These are phyloP conservation scores for Fonsecaea pugnacius DNA, from an alignment of 2,329 filamentous ascomycete species.

Conservation along the genomic window DNA sequence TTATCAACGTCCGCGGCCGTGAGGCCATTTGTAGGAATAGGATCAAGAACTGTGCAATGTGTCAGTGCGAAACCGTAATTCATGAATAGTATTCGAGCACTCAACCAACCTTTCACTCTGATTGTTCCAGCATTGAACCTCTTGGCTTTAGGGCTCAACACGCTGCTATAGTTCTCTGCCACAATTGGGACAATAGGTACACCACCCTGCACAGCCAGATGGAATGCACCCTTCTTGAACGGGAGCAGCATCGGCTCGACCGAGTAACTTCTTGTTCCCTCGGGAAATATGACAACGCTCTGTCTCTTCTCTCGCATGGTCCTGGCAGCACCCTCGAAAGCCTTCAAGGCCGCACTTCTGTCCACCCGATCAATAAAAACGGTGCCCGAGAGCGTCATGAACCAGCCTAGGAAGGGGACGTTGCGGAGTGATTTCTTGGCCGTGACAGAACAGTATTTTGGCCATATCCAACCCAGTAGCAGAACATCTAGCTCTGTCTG, in stretches of 20 bases:
- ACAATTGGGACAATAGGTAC: slow-evolving; percentile 90
- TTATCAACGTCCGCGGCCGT: slow-evolving; percentile 77
- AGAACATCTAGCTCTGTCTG: slow-evolving; percentile 95
- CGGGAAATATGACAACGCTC: slow-evolving; percentile 62
- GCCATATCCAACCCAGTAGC: slow-evolving; percentile 87
- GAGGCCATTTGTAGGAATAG: slow-evolving; percentile 75
- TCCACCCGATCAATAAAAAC: slow-evolving; percentile 96
- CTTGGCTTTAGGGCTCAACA: slow-evolving; percentile 67
- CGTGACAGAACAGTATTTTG: slow-evolving; percentile 87
- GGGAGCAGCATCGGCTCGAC: slow-evolving; percentile 79
- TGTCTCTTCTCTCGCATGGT: slow-evolving; percentile 75
- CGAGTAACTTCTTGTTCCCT: slow-evolving; percentile 90
- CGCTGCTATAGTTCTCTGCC: slow-evolving; percentile 76
- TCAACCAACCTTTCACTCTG: slow-evolving; percentile 70
- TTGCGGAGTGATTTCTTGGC: slow-evolving; percentile 83
- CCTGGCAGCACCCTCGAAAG: slow-evolving; percentile 79
- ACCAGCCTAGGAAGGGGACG: slow-evolving; percentile 89
- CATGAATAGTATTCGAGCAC: not conserved
- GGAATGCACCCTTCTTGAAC: slow-evolving; percentile 99
- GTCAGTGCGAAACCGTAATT: slow-evolving; percentile 2
- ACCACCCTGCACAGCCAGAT: slow-evolving; percentile 89
- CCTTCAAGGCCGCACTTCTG: slow-evolving; percentile 76
- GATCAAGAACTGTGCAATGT: slow-evolving; percentile 67
- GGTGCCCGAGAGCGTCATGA: slow-evolving; percentile 83
- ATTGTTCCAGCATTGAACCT: slow-evolving; percentile 72